Conservation (phyloP, 257 asterid species). For the Osmanthus fragrans region DNA sequence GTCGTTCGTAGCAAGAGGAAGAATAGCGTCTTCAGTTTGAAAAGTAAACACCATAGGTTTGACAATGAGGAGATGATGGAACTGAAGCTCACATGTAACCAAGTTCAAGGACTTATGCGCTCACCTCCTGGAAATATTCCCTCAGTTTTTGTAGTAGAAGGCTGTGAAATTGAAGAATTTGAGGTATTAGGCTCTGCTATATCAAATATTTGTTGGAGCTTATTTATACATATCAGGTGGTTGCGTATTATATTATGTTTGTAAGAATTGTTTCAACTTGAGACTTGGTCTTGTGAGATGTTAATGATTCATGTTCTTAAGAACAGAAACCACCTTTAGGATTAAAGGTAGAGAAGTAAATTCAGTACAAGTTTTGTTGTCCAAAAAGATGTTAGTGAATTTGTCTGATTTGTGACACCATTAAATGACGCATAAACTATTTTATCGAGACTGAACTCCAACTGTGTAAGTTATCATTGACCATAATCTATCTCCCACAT, state of each 20-base stretch:
- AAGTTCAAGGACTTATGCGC: conserved; percentile 87
- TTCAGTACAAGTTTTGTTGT: neutral
- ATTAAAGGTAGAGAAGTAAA: neutral
- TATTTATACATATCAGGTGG: conserved; percentile 8
- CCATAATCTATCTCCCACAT: neutral
- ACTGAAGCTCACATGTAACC: conserved; percentile 74
- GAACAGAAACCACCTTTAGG: neutral
- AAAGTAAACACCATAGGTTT: conserved; percentile 61
- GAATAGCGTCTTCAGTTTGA: conserved; percentile 51
- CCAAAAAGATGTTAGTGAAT: neutral
- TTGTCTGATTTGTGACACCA: neutral
- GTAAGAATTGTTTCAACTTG: conserved; percentile 5
- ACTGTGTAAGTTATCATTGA: neutral
- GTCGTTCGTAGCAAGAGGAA: conserved; percentile 56
- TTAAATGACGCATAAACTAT: neutral
- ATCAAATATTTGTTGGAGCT: conserved; percentile 7
- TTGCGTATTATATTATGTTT: conserved; percentile 8
- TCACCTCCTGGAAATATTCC: conserved; percentile 61
- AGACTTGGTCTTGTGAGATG: conserved; percentile 6
- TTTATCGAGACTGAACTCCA: conserved; percentile 11
- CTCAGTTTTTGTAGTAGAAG: conserved; percentile 59
- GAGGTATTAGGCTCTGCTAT: conserved; percentile 57
- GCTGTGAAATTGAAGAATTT: conserved; percentile 85
- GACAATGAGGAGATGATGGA: conserved; percentile 59
- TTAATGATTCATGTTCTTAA: neutral